Conservation (phyloP, 2,329 filamentous ascomycete genomes). For the Byssothecium circinans region DNA sequence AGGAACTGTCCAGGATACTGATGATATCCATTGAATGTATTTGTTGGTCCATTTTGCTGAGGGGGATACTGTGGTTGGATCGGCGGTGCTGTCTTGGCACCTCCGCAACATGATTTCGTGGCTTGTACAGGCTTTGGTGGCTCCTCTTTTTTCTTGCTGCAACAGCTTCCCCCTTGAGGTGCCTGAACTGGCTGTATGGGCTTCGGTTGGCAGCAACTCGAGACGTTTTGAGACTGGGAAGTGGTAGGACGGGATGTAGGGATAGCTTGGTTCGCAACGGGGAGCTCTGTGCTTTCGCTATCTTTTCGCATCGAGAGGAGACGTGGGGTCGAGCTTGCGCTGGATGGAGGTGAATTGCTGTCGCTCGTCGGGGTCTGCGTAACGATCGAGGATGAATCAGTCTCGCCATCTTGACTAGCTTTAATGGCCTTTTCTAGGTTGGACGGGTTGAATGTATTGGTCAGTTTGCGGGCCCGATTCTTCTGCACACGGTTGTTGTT, state of each 20-base stretch:
- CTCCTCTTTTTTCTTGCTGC: slow-evolving; percentile 28
- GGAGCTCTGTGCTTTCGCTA: slow-evolving; percentile 10
- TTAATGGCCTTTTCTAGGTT: slow-evolving; percentile 41
- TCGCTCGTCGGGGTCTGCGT: slow-evolving; percentile 37
- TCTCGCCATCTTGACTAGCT: slow-evolving; percentile 33
- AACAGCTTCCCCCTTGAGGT: slow-evolving; percentile 29
- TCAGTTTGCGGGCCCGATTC: slow-evolving; percentile 29
- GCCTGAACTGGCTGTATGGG: slow-evolving; percentile 11
- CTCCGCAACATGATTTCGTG: slow-evolving; percentile 39
- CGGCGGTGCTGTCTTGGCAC: slow-evolving; percentile 14
- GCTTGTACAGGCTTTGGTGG: slow-evolving; percentile 16
- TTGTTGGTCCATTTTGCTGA: slow-evolving; percentile 6
- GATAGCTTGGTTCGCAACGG: slow-evolving; percentile 1
- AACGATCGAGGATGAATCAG: slow-evolving; percentile 34
- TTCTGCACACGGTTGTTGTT: slow-evolving; percentile 39
- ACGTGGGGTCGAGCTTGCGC: slow-evolving; percentile 43
- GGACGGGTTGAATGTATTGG: slow-evolving; percentile 26
- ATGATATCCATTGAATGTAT: slow-evolving; percentile 20
- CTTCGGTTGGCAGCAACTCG: slow-evolving; percentile 40
- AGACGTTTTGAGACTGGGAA: slow-evolving; percentile 13
- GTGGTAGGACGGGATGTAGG: slow-evolving; percentile 6
- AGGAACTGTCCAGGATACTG: slow-evolving; percentile 26
- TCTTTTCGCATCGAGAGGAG: slow-evolving; percentile 31
- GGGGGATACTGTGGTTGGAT: slow-evolving; percentile 12
- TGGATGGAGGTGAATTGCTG: slow-evolving; percentile 40